Evolutionary conservation across 495 filamentous ascomycete genomes (phyloP).

Genomic region (Hypoxylon crocopeplum): DNA sequence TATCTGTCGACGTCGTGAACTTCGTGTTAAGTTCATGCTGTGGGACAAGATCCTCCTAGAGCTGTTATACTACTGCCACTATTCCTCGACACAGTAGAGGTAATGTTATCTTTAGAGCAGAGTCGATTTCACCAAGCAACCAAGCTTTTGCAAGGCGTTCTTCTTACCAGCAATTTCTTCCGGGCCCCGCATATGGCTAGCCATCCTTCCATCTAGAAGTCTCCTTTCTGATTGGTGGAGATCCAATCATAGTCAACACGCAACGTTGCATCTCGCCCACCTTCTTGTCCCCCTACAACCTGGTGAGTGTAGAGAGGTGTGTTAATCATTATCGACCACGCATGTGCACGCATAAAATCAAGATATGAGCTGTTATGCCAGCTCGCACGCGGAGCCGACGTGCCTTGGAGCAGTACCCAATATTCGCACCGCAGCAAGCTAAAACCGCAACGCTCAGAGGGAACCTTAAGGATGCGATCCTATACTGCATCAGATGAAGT

Average conservation of each 20-base stretch:
- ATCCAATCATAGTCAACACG: constrained; percentile 25
- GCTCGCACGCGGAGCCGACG: neutral
- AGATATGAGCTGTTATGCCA: constrained; percentile 25
- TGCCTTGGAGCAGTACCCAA: too few relatives aligned
- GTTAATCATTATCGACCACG: constrained; percentile 12
- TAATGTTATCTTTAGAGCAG: neutral
- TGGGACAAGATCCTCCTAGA: constrained; percentile 6
- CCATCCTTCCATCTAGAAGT: constrained; percentile 13
- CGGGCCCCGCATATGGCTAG: constrained; percentile 7
- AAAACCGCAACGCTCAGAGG: too few relatives aligned
- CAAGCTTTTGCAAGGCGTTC: constrained; percentile 4
- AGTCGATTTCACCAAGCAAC: neutral
- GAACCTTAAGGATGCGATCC: constrained; percentile 28
- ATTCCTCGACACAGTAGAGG: neutral
- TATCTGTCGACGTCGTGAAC: constrained; percentile 15
- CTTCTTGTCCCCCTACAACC: constrained; percentile 5
- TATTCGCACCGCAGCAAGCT: too few relatives aligned
- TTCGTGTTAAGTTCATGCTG: constrained; percentile 24
- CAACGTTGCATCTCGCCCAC: constrained; percentile 32
- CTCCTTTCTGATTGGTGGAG: constrained; percentile 21
- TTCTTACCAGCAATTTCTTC: constrained; percentile 13
- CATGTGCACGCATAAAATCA: constrained; percentile 22
- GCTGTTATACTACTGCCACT: constrained; percentile 2
- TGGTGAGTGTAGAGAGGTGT: constrained; percentile 14
- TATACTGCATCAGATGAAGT: constrained; percentile 17